These are phyloP conservation scores for Yamadazyma atmosphaerica DNA, from an alignment of 1,139 yeast species.

Conservation along the genomic window DNA sequence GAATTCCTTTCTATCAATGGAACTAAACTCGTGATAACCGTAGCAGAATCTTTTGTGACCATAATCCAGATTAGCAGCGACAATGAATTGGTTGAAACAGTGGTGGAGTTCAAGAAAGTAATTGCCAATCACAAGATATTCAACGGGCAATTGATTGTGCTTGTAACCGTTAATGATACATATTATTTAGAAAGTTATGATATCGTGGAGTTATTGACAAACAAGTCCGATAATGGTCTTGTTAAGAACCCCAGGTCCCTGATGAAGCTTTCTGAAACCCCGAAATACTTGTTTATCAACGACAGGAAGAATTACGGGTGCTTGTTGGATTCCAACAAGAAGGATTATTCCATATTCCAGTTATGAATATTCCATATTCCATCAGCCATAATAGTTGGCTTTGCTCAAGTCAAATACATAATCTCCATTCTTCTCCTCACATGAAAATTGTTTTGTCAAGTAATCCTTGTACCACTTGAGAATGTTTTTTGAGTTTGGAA, in stretches of 20 bases:
- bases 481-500: conserved; percentile 36
- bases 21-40: conserved; percentile 4
- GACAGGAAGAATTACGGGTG: conserved; percentile 29
- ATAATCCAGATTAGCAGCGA: conserved; percentile 2
- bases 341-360: conserved; percentile 37
- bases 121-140: conserved; percentile 3
- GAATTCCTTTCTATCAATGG: conserved; percentile 4
- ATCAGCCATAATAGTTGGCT: conserved; percentile 24
- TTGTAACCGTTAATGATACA: neutral
- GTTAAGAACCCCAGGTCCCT: neutral
- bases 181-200: conserved; percentile 1
- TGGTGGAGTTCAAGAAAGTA: neutral
- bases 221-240: neutral
- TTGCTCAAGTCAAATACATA: conserved; percentile 23
- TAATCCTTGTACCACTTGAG: conserved; percentile 30
- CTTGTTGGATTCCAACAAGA: conserved; percentile 37
- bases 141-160: conserved; percentile 3
- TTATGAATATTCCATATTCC: conserved; percentile 7
- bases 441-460: conserved; percentile 31
- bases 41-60: neutral
- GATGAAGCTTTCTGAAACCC: conserved; percentile 1
- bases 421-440: conserved; percentile 14
- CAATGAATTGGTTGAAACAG: neutral
- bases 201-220: neutral
- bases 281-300: conserved; percentile 11